These are phyloP conservation scores for Penicillium aurantiogriseum DNA, from an alignment of 2,329 filamentous ascomycete genomes.

Conservation along the genomic window DNA sequence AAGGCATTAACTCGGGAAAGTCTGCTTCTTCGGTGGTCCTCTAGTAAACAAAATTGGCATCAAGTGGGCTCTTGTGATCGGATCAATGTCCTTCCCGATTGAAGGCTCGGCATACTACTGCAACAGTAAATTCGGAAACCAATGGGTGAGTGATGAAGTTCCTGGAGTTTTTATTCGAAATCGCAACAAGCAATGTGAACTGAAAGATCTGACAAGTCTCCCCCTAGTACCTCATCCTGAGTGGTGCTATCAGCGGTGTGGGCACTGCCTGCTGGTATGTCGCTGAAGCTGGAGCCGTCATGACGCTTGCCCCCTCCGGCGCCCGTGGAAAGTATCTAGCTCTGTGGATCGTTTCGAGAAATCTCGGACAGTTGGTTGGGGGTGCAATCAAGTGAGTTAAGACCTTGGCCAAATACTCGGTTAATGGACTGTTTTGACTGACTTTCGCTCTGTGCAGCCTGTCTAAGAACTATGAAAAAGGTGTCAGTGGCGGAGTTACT, in stretches of 20 bases:
- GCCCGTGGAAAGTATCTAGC: not conserved
- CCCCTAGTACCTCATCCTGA: not conserved
- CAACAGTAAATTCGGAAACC: not conserved
- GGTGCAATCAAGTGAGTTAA: not conserved
- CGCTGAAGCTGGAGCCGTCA: not conserved
- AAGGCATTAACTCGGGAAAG: not conserved
- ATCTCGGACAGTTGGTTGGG: not conserved
- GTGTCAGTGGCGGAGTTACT: not conserved
- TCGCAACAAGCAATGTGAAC: not conserved
- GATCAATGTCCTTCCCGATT: not conserved
- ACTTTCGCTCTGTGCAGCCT: not conserved
- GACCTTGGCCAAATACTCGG: not conserved
- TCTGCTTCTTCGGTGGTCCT: not conserved
- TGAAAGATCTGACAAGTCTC: not conserved
- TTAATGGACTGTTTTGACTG: not conserved
- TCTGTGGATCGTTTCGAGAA: not conserved
- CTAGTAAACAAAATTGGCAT: not conserved
- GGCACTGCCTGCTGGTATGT: not conserved
- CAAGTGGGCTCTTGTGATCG: not conserved
- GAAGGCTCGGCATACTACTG: not conserved
- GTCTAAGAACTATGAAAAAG: not conserved
- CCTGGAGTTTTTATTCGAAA: not conserved
- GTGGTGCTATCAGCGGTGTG: not conserved
- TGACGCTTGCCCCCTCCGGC: not conserved
- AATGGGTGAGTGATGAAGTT: not conserved